These are phyloP conservation scores for Apiospora koreana DNA, from an alignment of 2,329 filamentous ascomycete species.

Conservation along the genomic window DNA sequence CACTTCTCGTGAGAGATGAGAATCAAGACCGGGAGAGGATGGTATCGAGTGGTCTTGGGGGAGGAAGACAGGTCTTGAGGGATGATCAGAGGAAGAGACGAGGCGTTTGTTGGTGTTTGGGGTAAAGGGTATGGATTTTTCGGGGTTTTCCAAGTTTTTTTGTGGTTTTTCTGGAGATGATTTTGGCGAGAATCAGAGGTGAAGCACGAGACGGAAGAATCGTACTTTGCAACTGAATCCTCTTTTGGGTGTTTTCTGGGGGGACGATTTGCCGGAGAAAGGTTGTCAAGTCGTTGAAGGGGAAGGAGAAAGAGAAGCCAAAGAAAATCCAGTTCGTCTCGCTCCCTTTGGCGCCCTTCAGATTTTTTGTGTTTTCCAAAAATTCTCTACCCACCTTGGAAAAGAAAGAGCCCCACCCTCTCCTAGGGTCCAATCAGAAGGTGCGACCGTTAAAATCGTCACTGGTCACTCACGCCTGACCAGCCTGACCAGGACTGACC, in stretches of 20 bases:
- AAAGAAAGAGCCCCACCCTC: constrained; percentile 6
- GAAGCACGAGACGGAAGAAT: constrained; percentile 49
- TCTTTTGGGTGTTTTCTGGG: constrained; percentile 46
- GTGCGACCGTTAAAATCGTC: constrained; percentile 4
- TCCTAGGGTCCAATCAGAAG: constrained; percentile 10
- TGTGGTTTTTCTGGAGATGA: constrained; percentile 53
- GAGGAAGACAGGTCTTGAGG: constrained; percentile 19
- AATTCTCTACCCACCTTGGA: constrained; percentile 12
- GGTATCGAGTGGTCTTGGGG: constrained; percentile 17
- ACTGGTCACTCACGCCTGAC: not conserved
- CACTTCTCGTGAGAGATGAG: constrained; percentile 17
- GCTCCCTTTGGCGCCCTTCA: constrained; percentile 1
- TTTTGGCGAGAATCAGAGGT: constrained; percentile 61
- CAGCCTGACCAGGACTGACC: not conserved
- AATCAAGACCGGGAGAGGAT: constrained; percentile 19
- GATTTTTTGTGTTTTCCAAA: constrained; percentile 20
- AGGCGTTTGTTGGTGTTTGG: not conserved
- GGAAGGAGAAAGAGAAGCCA: constrained; percentile 35
- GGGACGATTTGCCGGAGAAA: constrained; percentile 46
- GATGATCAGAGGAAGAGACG: constrained; percentile 16
- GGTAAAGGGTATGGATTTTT: constrained; percentile 38
- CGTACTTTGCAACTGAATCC: constrained; percentile 51
- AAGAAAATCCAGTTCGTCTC: constrained; percentile 30
- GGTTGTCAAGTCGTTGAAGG: constrained; percentile 47
- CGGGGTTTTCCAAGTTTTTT: constrained; percentile 63